Evolutionary conservation across 306 rosid species (phyloP).

Genomic region (Albizia julibrissin): DNA sequence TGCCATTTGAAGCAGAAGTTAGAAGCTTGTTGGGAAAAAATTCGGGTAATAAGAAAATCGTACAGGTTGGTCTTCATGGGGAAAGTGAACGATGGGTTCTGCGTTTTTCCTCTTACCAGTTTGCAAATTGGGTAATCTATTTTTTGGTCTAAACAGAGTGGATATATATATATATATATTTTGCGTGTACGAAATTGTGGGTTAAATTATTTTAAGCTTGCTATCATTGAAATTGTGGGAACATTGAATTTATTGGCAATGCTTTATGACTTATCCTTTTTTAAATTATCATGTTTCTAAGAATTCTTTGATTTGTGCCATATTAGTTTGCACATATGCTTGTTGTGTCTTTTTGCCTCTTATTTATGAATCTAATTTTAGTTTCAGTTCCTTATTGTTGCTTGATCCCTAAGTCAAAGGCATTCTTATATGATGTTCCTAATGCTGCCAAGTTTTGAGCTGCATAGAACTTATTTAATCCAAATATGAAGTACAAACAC

Average conservation of each 20-base stretch:
- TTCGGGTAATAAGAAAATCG: constrained; percentile 17
- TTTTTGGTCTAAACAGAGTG: neutral
- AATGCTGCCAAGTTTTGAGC: neutral
- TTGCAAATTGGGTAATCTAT: constrained; percentile 83
- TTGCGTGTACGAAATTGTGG: neutral
- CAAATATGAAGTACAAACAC: neutral
- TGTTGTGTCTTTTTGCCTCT: neutral
- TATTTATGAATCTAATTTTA: neutral
- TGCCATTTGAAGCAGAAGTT: constrained; percentile 42
- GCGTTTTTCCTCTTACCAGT: constrained; percentile 73
- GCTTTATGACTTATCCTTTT: neutral
- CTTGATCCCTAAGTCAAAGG: neutral
- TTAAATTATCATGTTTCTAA: neutral
- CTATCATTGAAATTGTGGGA: neutral
- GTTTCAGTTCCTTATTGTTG: neutral
- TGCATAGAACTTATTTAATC: neutral
- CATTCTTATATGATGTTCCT: neutral
- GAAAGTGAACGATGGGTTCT: constrained; percentile 50
- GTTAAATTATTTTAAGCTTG: neutral
- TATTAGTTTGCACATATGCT: neutral
- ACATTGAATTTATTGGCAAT: neutral
- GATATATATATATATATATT: too few relatives aligned
- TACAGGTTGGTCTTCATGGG: constrained; percentile 47
- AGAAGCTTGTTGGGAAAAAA: constrained; percentile 33
- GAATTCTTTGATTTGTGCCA: neutral